Conservation (phyloP, 176 grass and related monocot genomes). For the Oryza glumipatula region DNA sequence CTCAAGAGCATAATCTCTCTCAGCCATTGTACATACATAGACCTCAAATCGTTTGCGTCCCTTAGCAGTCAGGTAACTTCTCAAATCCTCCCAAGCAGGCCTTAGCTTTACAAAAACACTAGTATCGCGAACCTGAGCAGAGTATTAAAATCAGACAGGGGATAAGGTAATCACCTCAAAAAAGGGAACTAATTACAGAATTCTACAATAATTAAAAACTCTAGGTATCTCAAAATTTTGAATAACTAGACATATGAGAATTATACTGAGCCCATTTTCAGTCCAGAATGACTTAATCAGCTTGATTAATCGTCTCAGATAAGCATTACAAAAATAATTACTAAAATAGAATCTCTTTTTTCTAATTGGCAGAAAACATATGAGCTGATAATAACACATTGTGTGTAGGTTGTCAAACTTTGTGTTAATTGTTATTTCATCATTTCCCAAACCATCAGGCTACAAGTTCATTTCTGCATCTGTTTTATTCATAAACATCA, state of each 20-base stretch:
- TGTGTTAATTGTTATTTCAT: neutral
- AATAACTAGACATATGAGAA: conserved; percentile 20
- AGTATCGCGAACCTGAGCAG: conserved; percentile 80
- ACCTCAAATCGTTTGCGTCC: conserved; percentile 98
- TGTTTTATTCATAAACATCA: neutral
- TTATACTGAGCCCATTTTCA: conserved; percentile 21
- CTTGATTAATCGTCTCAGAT: neutral
- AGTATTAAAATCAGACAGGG: conserved; percentile 17
- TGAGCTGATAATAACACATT: conserved; percentile 2
- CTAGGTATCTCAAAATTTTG: neutral
- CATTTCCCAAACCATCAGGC: conserved; percentile 11
- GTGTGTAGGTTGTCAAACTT: conserved; percentile 16
- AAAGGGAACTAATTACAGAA: conserved; percentile 27
- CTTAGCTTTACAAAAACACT: conserved; percentile 99
- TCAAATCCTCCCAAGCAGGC: conserved; percentile 97
- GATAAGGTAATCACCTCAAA: conserved; percentile 27
- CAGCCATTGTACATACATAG: conserved; percentile 97
- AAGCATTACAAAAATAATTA: neutral
- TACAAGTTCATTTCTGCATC: neutral
- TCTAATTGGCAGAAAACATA: conserved; percentile 20
- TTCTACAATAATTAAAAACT: conserved; percentile 6
- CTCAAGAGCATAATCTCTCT: conserved; percentile 96
- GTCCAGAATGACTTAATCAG: neutral
- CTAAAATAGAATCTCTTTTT: neutral
- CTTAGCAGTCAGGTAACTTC: conserved; percentile 93